These are phyloP conservation scores for Pseudocercospora cruenta DNA, from an alignment of 2,329 filamentous ascomycete species.

Conservation along the genomic window DNA sequence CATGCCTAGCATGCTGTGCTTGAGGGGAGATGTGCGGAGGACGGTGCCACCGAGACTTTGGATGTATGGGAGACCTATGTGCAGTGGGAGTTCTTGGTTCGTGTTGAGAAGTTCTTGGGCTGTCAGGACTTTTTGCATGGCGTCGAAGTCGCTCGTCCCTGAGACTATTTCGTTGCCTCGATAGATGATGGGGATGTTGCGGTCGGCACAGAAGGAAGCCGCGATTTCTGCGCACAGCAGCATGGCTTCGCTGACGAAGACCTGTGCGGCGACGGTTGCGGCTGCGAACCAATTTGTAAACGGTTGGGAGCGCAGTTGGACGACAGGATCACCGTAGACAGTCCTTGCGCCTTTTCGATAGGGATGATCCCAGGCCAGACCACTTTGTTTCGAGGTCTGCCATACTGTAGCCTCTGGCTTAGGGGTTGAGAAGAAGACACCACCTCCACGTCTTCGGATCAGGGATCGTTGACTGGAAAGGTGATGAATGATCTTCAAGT, in stretches of 20 bases:
- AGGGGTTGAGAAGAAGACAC: conserved; percentile 39
- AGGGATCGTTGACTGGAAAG: conserved; percentile 40
- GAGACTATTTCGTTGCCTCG: conserved; percentile 41
- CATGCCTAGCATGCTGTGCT: conserved; percentile 57
- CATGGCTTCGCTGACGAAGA: conserved; percentile 56
- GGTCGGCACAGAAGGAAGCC: conserved; percentile 56
- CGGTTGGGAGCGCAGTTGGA: conserved; percentile 40
- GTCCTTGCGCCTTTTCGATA: conserved; percentile 42
- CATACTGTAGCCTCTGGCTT: conserved; percentile 43
- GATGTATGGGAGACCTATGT: conserved; percentile 48
- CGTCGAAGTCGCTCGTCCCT: conserved; percentile 12
- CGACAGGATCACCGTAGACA: conserved; percentile 50
- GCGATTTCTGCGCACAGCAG: conserved; percentile 58
- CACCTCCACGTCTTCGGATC: conserved; percentile 43
- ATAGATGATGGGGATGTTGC: conserved; percentile 56
- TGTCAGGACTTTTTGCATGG: conserved; percentile 33
- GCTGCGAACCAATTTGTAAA: conserved; percentile 41
- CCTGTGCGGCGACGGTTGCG: conserved; percentile 18
- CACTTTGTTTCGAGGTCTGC: conserved; percentile 35
- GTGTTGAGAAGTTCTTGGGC: conserved; percentile 44
- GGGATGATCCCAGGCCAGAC: conserved; percentile 48
- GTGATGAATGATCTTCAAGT: conserved; percentile 42
- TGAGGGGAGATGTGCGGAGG: conserved; percentile 51
- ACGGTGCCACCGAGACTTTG: conserved; percentile 46
- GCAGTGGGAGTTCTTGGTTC: conserved; percentile 42